Percentiles rank a stretch among this genome's conserved stretches.
These are phyloP conservation scores for Fraxinus sp. DNA, from an alignment of 305 asterid genomes.

Conservation along the genomic window DNA sequence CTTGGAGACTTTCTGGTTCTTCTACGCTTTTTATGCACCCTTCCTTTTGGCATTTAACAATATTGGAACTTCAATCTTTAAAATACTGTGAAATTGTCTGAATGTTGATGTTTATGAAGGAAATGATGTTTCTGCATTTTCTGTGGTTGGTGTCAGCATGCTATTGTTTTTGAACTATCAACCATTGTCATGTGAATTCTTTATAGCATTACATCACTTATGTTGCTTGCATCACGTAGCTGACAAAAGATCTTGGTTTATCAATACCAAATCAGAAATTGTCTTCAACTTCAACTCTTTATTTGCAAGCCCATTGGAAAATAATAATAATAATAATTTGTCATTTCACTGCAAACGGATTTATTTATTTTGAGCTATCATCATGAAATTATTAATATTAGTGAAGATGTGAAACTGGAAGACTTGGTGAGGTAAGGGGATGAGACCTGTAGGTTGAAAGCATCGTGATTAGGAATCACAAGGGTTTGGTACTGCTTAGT, in stretches of 20 bases:
- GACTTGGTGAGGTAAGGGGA: not conserved
- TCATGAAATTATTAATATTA: not conserved
- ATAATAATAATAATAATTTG: not conserved
- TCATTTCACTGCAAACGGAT: not conserved
- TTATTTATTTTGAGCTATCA: not conserved
- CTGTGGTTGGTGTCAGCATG: conserved; percentile 1
- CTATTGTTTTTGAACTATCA: not conserved
- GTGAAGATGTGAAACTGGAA: not conserved
- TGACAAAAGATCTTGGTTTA: not conserved
- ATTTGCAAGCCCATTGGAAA: not conserved
- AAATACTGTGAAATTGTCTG: not conserved
- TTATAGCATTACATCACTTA: not conserved
- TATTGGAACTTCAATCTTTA: not conserved
- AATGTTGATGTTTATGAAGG: conserved; percentile 16
- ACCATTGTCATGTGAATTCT: not conserved
- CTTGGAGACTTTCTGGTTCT: conserved; percentile 17
- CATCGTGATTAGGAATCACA: not conserved
- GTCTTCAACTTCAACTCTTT: not conserved
- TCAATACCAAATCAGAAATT: not conserved
- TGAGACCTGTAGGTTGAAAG: not conserved
- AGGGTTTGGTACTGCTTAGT: not conserved
- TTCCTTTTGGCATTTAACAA: not conserved
- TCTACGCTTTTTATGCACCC: not conserved
- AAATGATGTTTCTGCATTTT: not conserved
- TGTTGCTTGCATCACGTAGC: not conserved